Conservation (phyloP, 768 basidiomycete genomes). For the Thelephora aurantiotincta region DNA sequence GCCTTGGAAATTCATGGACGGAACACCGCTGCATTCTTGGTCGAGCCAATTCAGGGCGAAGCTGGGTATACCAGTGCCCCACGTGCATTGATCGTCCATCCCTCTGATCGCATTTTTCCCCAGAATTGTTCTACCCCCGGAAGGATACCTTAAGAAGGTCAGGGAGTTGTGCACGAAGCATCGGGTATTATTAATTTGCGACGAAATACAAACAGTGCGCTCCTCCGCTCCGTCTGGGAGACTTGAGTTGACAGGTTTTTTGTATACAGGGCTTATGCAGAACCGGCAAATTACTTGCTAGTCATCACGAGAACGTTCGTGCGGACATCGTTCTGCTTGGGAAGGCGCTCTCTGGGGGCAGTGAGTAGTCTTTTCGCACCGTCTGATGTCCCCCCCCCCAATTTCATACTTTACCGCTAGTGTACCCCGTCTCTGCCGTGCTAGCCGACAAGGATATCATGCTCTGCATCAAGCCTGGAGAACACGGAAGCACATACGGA, state of each 20-base stretch:
- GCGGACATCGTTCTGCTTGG: constrained; percentile 91
- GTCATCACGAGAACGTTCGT: constrained; percentile 73
- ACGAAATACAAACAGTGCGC: constrained; percentile 90
- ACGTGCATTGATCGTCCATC: neutral
- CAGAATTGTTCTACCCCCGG: constrained; percentile 85
- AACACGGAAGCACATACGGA: constrained; percentile 94
- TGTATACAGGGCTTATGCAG: constrained; percentile 63
- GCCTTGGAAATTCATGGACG: constrained; percentile 73
- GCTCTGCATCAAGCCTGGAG: constrained; percentile 88
- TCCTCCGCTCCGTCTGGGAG: neutral
- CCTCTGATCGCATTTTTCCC: neutral
- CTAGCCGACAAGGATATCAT: constrained; percentile 85
- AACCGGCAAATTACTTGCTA: constrained; percentile 89
- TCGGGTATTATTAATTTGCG: constrained; percentile 92
- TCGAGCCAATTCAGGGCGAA: constrained; percentile 99
- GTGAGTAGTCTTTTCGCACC: constrained; percentile 26
- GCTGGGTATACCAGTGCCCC: constrained; percentile 54
- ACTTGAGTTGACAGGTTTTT: constrained; percentile 4
- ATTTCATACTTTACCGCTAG: constrained; percentile 20
- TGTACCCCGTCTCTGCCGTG: constrained; percentile 95
- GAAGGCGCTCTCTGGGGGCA: constrained; percentile 92
- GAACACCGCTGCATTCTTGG: constrained; percentile 81
- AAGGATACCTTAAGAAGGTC: constrained; percentile 70
- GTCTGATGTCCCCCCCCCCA: neutral
- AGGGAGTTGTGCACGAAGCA: constrained; percentile 81